Base-by-base conservation (phyloP, 1,139 yeast species). In the Magnusiomyces paraingens region DNA sequence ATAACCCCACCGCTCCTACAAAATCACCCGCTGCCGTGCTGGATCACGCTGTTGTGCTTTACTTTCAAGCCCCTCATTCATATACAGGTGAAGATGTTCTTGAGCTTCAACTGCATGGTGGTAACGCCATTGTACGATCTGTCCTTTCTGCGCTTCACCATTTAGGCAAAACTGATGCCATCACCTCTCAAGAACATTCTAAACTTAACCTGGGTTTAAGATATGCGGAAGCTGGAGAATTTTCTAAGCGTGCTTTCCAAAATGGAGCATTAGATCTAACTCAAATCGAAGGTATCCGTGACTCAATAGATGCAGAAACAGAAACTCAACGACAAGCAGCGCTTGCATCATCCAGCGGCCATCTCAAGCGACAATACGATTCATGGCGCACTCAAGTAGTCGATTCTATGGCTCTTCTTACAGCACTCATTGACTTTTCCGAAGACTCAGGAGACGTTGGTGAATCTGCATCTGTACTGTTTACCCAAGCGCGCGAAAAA, bases 181-280 rank as follows among this genome's bases (percentile, higher is more conserved):
- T n/a, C 12, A 43, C 47, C 5, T 5, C 35, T 0, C n/a, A 17
- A 4, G 56, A 67, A 17, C 55, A 57, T 12, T 11, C 52, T 3
- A 41, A 35, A 1, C 50, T 41, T 44, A 47, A 29, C 39, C 47
- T 44, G 4, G 52, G 35, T 52, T 80, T 91, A 8, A 68, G 98
- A 53, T 83, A 85, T 66, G 99, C 99, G 0, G 93, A 86, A 63
- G 83, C 88, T 4, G 99, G 99, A 3, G 99, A 94, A 68, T 94
- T 94, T 64, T 86, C 96, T 0, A 77, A 75, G 61, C 76, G 96
- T 46, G 97, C 96, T 0, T 88, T 86, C 63, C 70, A 81, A 52
- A 87, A 87, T 66, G 85, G 88, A 1, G 72, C 84, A 54, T 64
- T 79, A 57, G 85, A 81, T 60, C 65, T 94, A 58, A 89, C 97